Evolutionary conservation across 2,329 filamentous ascomycete genomes (phyloP).

Genomic region (Fusarium tupiense): DNA sequence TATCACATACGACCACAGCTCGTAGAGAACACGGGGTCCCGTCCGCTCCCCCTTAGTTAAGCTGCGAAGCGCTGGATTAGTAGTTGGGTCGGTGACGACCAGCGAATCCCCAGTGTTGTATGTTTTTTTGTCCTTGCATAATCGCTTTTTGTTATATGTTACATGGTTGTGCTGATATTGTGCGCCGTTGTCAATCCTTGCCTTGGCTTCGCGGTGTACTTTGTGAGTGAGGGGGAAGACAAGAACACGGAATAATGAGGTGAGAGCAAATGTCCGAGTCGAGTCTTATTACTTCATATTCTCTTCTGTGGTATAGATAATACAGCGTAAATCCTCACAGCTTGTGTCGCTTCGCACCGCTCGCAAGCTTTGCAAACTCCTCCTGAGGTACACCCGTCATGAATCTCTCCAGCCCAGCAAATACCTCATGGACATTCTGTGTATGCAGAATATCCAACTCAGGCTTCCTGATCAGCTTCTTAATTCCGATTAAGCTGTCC

Average conservation of each 20-base stretch:
- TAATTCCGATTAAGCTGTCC: constrained; percentile 83
- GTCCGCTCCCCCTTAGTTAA: constrained; percentile 3
- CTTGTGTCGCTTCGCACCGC: constrained; percentile 94
- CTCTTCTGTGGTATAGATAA: neutral
- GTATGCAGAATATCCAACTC: constrained; percentile 77
- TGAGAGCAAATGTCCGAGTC: neutral
- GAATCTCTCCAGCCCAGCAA: constrained; percentile 85
- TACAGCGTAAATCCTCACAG: constrained; percentile 60
- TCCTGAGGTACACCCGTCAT: constrained; percentile 82
- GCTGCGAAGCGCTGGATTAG: constrained; percentile 1
- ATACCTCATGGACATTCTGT: constrained; percentile 85
- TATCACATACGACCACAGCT: constrained; percentile 8
- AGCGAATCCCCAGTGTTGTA: constrained; percentile 13
- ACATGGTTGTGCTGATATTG: neutral
- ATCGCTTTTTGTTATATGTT: neutral
- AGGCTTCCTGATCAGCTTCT: constrained; percentile 80
- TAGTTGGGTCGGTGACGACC: constrained; percentile 5
- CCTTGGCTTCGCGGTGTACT: neutral
- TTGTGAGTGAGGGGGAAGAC: neutral
- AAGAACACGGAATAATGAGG: neutral
- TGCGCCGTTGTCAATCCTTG: neutral
- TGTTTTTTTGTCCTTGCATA: neutral
- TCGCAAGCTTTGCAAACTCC: constrained; percentile 87
- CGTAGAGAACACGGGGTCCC: constrained; percentile 13
- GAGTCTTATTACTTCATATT: neutral